A percentile compares a stretch with the other conserved stretches of the same genome.
These are phyloP conservation scores for Sclerospora graminicola DNA, from an alignment of 352 stramenopile species.

Conservation along the genomic window DNA sequence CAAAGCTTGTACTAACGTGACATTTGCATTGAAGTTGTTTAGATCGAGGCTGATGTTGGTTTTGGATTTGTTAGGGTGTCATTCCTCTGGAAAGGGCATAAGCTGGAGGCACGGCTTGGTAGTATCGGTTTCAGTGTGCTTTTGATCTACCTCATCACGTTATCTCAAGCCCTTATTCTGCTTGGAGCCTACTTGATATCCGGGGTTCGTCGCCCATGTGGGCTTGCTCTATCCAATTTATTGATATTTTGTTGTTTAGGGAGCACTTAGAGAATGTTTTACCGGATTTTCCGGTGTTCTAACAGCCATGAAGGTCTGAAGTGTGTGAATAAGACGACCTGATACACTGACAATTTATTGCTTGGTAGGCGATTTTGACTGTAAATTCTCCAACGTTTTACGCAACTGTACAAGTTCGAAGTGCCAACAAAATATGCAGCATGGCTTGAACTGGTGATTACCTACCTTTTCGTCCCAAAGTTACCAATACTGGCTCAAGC, in stretches of 20 bases:
- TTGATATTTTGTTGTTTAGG: constrained; percentile 12
- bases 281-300: constrained; percentile 74
- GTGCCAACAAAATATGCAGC: constrained; percentile 82
- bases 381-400: constrained; percentile 54
- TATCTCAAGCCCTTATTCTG: constrained; percentile 59
- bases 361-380: constrained; percentile 65
- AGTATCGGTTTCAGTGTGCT: constrained; percentile 37
- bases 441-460: constrained; percentile 83
- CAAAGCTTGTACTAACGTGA: constrained; percentile 76
- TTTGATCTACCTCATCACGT: constrained; percentile 38
- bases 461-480: constrained; percentile 69
- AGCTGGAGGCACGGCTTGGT: constrained; percentile 52
- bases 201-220: constrained; percentile 4
- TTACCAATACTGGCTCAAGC: constrained; percentile 81
- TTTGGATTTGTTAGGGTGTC: constrained; percentile 45
- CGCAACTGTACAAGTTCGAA: constrained; percentile 52
- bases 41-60: neutral
- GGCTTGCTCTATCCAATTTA: neutral
- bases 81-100: constrained; percentile 78
- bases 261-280: constrained; percentile 41
- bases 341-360: constrained; percentile 10
- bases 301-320: constrained; percentile 62
- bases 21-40: too few relatives aligned
- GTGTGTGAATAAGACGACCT: neutral
- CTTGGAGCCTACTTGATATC: constrained; percentile 24